Evolutionary conservation across 2,329 filamentous ascomycete genomes (phyloP).

Genomic region (Calonectria multiphialidica): DNA sequence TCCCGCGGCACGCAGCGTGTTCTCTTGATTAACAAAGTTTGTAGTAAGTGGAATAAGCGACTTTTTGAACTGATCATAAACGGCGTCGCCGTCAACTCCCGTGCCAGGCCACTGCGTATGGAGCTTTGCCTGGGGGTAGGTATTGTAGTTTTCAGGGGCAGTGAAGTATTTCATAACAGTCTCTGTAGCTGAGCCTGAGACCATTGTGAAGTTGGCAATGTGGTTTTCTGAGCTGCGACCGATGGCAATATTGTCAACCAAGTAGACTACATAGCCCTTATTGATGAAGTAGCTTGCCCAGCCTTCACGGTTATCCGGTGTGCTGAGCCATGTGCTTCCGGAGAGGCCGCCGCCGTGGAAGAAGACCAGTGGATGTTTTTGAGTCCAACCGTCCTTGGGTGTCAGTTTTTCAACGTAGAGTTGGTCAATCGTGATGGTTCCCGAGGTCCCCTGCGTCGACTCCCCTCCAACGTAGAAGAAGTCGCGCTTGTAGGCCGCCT

Average conservation of each 20-base stretch:
- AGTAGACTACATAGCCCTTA: constrained; percentile 29
- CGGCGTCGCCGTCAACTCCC: constrained; percentile 21
- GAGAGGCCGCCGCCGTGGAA: constrained; percentile 36
- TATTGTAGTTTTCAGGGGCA: constrained; percentile 21
- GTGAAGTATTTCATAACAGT: constrained; percentile 32
- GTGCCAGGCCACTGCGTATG: constrained; percentile 37
- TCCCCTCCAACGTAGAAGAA: constrained; percentile 35
- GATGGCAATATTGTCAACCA: constrained; percentile 24
- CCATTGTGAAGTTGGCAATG: constrained; percentile 16
- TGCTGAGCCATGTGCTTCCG: constrained; percentile 35
- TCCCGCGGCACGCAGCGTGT: constrained; percentile 24
- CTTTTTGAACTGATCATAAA: constrained; percentile 34
- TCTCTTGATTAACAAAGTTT: constrained; percentile 30
- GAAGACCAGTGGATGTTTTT: constrained; percentile 33
- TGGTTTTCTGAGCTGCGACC: constrained; percentile 27
- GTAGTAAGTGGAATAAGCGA: constrained; percentile 31
- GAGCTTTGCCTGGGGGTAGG: constrained; percentile 29
- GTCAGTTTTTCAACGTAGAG: constrained; percentile 35
- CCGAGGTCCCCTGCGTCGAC: constrained; percentile 13
- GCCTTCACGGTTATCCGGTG: constrained; percentile 27
- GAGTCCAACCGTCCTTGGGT: background rate
- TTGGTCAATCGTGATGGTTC: constrained; percentile 33
- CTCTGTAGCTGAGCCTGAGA: constrained; percentile 23
- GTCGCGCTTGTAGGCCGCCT: constrained; percentile 29
- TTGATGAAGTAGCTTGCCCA: constrained; percentile 35